Conservation (phyloP, 169 alveolate species). For the Babesia bigemina region DNA sequence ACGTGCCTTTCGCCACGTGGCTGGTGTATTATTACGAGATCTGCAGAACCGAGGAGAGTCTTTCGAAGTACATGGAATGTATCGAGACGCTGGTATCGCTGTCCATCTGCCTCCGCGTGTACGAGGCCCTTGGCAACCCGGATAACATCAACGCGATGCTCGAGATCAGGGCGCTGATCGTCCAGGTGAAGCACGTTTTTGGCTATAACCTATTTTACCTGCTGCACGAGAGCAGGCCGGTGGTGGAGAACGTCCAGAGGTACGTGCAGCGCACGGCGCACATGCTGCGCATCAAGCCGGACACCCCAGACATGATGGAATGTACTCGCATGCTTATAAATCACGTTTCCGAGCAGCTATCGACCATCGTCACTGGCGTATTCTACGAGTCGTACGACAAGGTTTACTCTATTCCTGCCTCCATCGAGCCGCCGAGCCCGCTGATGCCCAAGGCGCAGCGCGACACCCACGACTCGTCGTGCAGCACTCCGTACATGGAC, state of each 20-base stretch:
- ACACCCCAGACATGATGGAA: constrained; percentile 13
- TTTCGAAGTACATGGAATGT: constrained; percentile 15
- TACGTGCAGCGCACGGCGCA: constrained; percentile 11
- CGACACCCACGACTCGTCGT: background rate
- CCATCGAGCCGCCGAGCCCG: constrained; percentile 69
- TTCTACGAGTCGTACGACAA: constrained; percentile 41
- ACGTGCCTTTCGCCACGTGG: constrained; percentile 89
- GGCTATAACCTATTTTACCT: constrained; percentile 35
- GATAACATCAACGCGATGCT: background rate
- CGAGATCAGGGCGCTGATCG: background rate
- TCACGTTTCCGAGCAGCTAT: constrained; percentile 39
- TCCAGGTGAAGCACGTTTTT: background rate
- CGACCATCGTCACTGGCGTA: constrained; percentile 27
- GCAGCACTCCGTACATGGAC: constrained; percentile 3
- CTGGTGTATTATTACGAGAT: constrained; percentile 86
- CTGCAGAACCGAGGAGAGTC: constrained; percentile 70
- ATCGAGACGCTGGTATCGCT: constrained; percentile 53
- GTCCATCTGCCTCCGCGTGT: constrained; percentile 34
- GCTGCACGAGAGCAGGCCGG: constrained; percentile 10
- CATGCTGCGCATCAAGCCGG: constrained; percentile 5
- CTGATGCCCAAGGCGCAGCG: constrained; percentile 10
- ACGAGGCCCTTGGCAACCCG: background rate
- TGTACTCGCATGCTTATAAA: constrained; percentile 24
- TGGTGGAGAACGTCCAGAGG: background rate
- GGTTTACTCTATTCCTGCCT: constrained; percentile 59